These are phyloP conservation scores for Flaveria sonorensis DNA, from an alignment of 129 eudicot species.

Conservation along the genomic window DNA sequence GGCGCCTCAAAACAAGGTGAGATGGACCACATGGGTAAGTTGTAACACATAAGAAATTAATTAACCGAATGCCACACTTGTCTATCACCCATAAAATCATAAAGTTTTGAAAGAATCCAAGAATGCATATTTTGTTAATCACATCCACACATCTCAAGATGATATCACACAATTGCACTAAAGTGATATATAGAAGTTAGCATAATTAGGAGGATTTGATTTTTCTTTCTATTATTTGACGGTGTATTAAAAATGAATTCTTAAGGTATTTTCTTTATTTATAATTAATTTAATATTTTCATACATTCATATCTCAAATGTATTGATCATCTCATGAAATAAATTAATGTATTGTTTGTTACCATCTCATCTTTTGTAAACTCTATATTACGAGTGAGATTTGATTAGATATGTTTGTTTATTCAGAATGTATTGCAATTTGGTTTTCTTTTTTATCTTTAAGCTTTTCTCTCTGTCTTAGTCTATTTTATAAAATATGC, in stretches of 20 bases:
- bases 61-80: conserved; percentile 7
- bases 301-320: background rate
- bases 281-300: background rate
- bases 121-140: background rate
- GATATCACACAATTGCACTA: background rate
- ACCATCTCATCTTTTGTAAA: too few species aligned
- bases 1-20: background rate
- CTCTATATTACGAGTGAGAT: too few species aligned
- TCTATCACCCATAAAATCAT: background rate
- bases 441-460: too few species aligned
- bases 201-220: background rate
- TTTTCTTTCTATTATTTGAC: background rate
- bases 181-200: conserved; percentile 11
- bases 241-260: background rate
- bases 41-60: background rate
- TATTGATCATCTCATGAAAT: too few species aligned
- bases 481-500: too few species aligned
- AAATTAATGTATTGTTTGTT: too few species aligned
- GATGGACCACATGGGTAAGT: background rate
- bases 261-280: background rate
- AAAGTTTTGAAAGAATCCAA: background rate
- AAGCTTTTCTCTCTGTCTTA: too few species aligned
- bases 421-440: too few species aligned
- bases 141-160: conserved; percentile 6
- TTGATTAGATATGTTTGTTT: too few species aligned